Percentiles rank a stretch among this genome's conserved stretches.
Evolutionary conservation across 176 grass and related monocot species (phyloP).

Genomic region (Guadua angustifolia): DNA sequence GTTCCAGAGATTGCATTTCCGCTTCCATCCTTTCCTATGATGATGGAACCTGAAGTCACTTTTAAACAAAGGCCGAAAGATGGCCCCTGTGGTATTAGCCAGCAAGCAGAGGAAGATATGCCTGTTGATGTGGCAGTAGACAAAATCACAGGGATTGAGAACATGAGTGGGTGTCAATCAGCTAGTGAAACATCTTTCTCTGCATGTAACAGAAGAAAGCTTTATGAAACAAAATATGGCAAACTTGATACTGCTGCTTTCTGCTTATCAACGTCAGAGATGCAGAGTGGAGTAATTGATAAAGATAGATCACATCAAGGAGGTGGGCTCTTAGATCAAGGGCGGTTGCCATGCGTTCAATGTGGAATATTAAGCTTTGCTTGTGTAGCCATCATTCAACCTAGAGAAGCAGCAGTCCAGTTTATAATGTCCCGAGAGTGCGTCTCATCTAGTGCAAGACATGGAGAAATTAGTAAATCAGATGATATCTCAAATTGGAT

Average conservation of each 20-base stretch:
- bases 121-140: slow-evolving; percentile 47
- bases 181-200: slow-evolving; percentile 42
- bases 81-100: slow-evolving; percentile 54
- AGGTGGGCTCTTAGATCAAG: slow-evolving; percentile 81
- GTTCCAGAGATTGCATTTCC: slow-evolving; percentile 65
- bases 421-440: slow-evolving; percentile 65
- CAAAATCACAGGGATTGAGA: slow-evolving; percentile 36
- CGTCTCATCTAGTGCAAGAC: slow-evolving; percentile 44
- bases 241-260: slow-evolving; percentile 52
- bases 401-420: slow-evolving; percentile 71
- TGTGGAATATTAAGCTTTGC: slow-evolving; percentile 97
- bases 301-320: slow-evolving; percentile 44
- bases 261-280: slow-evolving; percentile 54
- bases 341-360: slow-evolving; percentile 85
- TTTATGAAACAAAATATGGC: slow-evolving; percentile 61
- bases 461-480: slow-evolving; percentile 55
- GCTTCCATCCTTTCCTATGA: slow-evolving; percentile 49
- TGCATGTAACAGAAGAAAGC: slow-evolving; percentile 51
- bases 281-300: slow-evolving; percentile 51
- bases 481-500: slow-evolving; percentile 53
- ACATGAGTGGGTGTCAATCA: slow-evolving; percentile 49
- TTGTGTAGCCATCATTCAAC: slow-evolving; percentile 90
- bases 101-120: slow-evolving; percentile 50
- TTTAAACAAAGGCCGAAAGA: slow-evolving; percentile 61
- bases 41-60: slow-evolving; percentile 48